Evolutionary conservation across 1,139 yeast genomes (phyloP).

Genomic region (Candida sp.): DNA sequence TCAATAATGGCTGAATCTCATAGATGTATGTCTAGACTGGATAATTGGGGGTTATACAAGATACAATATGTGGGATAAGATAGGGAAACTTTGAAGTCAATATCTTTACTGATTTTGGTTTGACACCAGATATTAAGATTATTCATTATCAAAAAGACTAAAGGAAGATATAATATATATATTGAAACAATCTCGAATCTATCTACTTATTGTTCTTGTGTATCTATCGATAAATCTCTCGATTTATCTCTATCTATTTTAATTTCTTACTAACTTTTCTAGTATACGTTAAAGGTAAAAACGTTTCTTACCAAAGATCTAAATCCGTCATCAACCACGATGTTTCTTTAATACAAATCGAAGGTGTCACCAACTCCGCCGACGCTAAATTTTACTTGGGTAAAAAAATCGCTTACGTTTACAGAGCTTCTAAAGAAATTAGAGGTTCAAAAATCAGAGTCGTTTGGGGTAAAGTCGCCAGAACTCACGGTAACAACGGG

Average conservation of each 20-base stretch:
- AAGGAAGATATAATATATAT: no score
- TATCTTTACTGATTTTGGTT: no score
- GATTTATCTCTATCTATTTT: no score
- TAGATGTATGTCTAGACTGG: conserved; percentile 67
- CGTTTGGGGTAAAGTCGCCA: conserved; percentile 98
- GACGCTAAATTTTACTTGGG: conserved; percentile 99
- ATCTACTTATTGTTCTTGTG: no score
- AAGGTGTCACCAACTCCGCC: conserved; percentile 88
- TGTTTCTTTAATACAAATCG: conserved; percentile 94
- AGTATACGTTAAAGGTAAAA: conserved; percentile 99
- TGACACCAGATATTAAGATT: background rate
- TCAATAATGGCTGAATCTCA: conserved; percentile 87
- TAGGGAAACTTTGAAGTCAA: no score
- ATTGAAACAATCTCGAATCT: no score
- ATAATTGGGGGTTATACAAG: background rate
- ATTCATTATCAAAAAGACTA: no score
- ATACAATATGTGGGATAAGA: no score
- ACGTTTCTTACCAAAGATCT: conserved; percentile 99
- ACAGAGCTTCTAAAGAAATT: conserved; percentile 97
- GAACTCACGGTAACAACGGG: conserved; percentile 99
- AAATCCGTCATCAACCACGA: conserved; percentile 98
- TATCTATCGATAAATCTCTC: no score
- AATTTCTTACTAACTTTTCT: conserved; percentile 40
- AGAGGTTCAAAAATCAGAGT: conserved; percentile 99
- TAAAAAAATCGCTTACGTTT: conserved; percentile 98